Percentiles rank a stretch among this genome's conserved stretches.
phyloP scores from a whole-genome alignment of 2,329 filamentous ascomycete species.

The Stenocarpella maydis region DNA sequence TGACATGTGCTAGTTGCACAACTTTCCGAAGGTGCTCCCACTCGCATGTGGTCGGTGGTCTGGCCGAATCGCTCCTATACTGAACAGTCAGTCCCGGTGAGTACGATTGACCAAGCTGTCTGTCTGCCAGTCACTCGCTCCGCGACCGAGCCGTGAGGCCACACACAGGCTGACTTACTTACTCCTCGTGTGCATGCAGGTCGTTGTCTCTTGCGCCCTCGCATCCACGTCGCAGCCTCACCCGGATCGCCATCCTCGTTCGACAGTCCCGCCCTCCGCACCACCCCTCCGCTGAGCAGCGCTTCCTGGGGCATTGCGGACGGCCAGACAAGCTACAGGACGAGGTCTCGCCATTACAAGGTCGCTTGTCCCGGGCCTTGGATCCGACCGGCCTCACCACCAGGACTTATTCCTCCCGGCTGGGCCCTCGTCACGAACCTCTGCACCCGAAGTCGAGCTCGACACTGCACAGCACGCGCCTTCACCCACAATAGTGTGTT shows the following conservation, averaged over 20 bases:
- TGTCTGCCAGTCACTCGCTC: too few species aligned
- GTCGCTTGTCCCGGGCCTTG: constrained; percentile 8
- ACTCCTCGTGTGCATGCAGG: neutral
- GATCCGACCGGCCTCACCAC: constrained; percentile 24
- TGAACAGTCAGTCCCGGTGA: constrained; percentile 6
- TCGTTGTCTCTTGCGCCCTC: constrained; percentile 18
- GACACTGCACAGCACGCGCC: neutral
- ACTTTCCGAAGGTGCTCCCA: neutral
- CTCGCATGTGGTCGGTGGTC: neutral
- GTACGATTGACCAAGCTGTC: neutral
- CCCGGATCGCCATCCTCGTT: constrained; percentile 3
- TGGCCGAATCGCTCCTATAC: neutral
- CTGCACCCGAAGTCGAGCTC: neutral
- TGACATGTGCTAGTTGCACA: constrained; percentile 24
- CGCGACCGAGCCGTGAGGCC: neutral
- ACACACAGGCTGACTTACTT: constrained; percentile 7
- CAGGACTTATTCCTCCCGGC: constrained; percentile 29
- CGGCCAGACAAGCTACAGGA: neutral
- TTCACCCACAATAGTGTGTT: neutral
- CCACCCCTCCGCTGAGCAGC: neutral
- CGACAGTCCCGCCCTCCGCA: neutral
- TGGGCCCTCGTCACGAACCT: constrained; percentile 15
- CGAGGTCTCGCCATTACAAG: constrained; percentile 5
- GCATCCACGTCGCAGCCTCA: constrained; percentile 5
- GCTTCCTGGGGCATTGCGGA: neutral